These are phyloP conservation scores for Venturia effusa DNA, from an alignment of 2,329 filamentous ascomycete genomes.

Conservation along the genomic window DNA sequence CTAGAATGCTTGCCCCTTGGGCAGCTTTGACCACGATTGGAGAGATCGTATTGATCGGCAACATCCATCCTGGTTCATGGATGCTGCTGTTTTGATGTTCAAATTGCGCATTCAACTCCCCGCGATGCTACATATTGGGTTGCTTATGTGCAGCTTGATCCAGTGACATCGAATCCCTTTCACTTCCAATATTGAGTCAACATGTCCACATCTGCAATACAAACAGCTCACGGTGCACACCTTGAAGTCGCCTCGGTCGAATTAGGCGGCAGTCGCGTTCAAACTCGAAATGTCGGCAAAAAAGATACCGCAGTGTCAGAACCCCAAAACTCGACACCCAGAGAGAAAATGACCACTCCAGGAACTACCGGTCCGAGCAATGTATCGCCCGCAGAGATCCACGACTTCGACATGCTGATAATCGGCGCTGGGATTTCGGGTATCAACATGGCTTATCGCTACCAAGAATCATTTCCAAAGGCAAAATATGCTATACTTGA, in stretches of 20 bases:
- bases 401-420: conserved; percentile 41
- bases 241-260: background rate
- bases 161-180: background rate
- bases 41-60: background rate
- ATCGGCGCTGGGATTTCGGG: conserved; percentile 66
- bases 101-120: background rate
- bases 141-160: background rate
- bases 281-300: background rate
- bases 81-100: background rate
- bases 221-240: background rate
- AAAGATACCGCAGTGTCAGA: background rate
- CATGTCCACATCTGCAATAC: background rate
- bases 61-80: background rate
- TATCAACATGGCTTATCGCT: conserved; percentile 61
- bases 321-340: background rate
- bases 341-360: background rate
- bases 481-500: conserved; percentile 58
- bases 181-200: background rate
- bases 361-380: background rate
- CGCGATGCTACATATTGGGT: background rate
- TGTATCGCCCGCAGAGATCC: background rate
- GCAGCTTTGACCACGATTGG: background rate
- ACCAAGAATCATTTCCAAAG: conserved; percentile 47
- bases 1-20: background rate
- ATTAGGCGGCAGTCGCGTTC: background rate